These are phyloP conservation scores for Fusarium musae DNA, from an alignment of 2,329 filamentous ascomycete genomes.

Conservation along the genomic window DNA sequence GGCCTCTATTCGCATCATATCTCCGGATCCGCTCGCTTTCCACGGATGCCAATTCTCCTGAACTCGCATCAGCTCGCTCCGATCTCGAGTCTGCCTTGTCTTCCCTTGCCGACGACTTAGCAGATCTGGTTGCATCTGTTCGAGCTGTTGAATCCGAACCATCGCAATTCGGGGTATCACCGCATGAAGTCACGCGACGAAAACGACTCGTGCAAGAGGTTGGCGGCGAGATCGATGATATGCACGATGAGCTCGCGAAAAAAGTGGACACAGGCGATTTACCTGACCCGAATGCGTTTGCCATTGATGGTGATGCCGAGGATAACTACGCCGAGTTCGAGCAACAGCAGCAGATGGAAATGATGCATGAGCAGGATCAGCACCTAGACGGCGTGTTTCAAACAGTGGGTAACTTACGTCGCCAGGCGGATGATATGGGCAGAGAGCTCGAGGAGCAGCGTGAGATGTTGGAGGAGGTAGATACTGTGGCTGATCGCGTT, in stretches of 20 bases:
- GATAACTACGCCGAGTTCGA: constrained; percentile 82
- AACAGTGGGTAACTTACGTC: constrained; percentile 89
- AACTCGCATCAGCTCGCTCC: constrained; percentile 80
- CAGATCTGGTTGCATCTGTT: constrained; percentile 88
- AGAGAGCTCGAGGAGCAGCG: constrained; percentile 94
- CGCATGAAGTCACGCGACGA: constrained; percentile 83
- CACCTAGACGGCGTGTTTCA: constrained; percentile 92
- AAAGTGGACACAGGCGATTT: constrained; percentile 62
- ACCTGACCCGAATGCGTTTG: constrained; percentile 65
- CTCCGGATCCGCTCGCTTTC: constrained; percentile 92
- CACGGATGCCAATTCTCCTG: constrained; percentile 77
- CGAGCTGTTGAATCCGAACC: constrained; percentile 89
- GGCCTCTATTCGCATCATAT: constrained; percentile 93
- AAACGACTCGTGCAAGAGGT: constrained; percentile 88
- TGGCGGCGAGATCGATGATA: constrained; percentile 87
- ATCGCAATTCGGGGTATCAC: constrained; percentile 84
- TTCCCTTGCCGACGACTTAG: constrained; percentile 82
- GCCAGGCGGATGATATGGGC: constrained; percentile 96
- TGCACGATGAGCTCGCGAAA: constrained; percentile 83
- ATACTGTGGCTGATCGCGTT: constrained; percentile 86
- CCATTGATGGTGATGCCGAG: constrained; percentile 61
- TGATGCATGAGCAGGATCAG: constrained; percentile 95
- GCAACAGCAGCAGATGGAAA: constrained; percentile 87
- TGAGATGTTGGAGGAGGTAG: constrained; percentile 87
- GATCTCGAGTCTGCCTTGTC: constrained; percentile 75